phyloP scores from a whole-genome alignment of 2,329 filamentous ascomycete genomes.

The Penicillium sp. region DNA sequence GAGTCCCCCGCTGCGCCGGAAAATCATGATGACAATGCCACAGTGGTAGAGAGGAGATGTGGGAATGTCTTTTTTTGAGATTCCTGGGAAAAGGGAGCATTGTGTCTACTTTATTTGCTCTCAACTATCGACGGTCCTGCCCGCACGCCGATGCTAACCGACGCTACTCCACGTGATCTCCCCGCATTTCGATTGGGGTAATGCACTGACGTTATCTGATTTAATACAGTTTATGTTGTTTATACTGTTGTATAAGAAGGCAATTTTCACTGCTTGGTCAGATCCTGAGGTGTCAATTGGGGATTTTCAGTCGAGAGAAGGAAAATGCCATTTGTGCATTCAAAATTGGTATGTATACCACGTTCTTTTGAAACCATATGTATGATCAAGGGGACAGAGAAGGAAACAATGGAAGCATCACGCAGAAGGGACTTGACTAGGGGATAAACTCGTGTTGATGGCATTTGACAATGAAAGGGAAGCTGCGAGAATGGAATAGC shows the following conservation, averaged over 20 bases:
- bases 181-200: constrained; percentile 16
- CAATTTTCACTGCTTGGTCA: background rate
- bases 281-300: background rate
- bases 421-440: no score
- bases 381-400: no score
- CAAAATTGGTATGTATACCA: background rate
- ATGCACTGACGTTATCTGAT: background rate
- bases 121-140: constrained; percentile 7
- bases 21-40: constrained; percentile 26
- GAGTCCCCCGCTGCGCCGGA: constrained; percentile 32
- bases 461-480: background rate
- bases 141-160: constrained; percentile 27
- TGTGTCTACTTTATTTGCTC: constrained; percentile 18
- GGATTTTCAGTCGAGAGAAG: background rate
- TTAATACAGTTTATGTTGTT: background rate
- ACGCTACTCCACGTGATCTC: constrained; percentile 22
- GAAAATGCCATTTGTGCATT: background rate
- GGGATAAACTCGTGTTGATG: background rate
- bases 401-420: no score
- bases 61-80: background rate
- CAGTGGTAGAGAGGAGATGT: background rate
- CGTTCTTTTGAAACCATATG: no score
- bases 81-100: constrained; percentile 9
- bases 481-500: background rate
- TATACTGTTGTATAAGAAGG: no score